These are phyloP conservation scores for Colletotrichum nymphaeae DNA, from an alignment of 2,329 filamentous ascomycete species.

Conservation along the genomic window DNA sequence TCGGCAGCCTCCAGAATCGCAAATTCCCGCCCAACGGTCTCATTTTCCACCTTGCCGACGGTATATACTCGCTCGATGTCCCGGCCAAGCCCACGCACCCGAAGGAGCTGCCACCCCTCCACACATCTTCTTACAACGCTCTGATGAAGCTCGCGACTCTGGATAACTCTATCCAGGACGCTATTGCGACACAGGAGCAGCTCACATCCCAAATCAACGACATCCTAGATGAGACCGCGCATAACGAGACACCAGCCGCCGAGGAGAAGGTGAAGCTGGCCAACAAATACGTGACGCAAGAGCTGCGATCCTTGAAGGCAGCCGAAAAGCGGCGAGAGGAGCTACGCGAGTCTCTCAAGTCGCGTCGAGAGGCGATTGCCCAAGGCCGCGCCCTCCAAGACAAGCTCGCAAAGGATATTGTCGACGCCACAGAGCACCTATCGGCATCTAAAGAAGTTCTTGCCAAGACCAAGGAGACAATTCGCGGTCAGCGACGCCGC, in stretches of 20 bases:
- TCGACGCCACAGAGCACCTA: conserved; percentile 70
- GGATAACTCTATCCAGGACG: conserved; percentile 92
- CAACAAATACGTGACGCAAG: conserved; percentile 67
- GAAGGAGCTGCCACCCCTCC: conserved; percentile 61
- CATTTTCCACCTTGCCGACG: conserved; percentile 86
- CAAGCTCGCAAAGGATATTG: conserved; percentile 69
- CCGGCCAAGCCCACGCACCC: conserved; percentile 62
- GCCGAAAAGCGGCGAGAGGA: conserved; percentile 74
- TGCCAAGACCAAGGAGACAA: conserved; percentile 69
- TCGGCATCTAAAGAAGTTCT: conserved; percentile 65
- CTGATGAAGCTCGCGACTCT: conserved; percentile 90
- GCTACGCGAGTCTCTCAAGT: conserved; percentile 72
- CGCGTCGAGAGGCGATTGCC: conserved; percentile 75
- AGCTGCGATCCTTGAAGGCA: conserved; percentile 73
- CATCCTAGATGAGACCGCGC: conserved; percentile 56
- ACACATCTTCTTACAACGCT: conserved; percentile 86
- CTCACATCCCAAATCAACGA: conserved; percentile 83
- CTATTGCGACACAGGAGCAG: conserved; percentile 78
- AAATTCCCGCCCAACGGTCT: conserved; percentile 85
- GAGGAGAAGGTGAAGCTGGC: conserved; percentile 61
- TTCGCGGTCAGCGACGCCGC: conserved; percentile 87
- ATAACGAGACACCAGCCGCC: conserved; percentile 58
- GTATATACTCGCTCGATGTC: conserved; percentile 85
- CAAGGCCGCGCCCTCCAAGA: conserved; percentile 70
- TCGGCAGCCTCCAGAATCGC: conserved; percentile 77